Evolutionary conservation across 2,329 filamentous ascomycete genomes (phyloP).

Genomic region (Cladosporium oxysporum): DNA sequence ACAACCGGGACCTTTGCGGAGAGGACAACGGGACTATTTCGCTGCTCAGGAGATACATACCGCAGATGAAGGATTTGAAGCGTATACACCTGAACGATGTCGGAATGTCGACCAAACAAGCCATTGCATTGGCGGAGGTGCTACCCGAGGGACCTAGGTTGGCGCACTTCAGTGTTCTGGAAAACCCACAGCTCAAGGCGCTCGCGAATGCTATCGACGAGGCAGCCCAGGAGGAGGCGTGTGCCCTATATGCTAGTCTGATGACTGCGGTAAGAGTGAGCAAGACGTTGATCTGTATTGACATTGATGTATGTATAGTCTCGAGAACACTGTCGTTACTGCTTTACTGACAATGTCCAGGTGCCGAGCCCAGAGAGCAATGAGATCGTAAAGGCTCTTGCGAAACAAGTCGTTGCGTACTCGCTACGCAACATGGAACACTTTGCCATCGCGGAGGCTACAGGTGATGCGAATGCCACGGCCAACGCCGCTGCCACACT

Average conservation of each 20-base stretch:
- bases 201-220: slow-evolving; percentile 77
- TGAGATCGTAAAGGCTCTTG: slow-evolving; percentile 87
- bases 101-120: slow-evolving; percentile 80
- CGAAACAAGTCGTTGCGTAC: slow-evolving; percentile 93
- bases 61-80: slow-evolving; percentile 74
- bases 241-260: slow-evolving; percentile 87
- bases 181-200: slow-evolving; percentile 71
- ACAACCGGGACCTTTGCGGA: slow-evolving; percentile 74
- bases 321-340: not conserved
- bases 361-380: slow-evolving; percentile 76
- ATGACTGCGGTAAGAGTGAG: slow-evolving; percentile 86
- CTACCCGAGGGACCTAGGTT: slow-evolving; percentile 79
- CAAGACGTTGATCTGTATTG: slow-evolving; percentile 79
- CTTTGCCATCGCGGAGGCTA: slow-evolving; percentile 66
- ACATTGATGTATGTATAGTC: slow-evolving; percentile 66
- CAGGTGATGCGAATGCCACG: slow-evolving; percentile 39
- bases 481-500: slow-evolving; percentile 48
- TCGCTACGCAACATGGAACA: slow-evolving; percentile 88
- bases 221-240: slow-evolving; percentile 85
- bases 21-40: slow-evolving; percentile 44
- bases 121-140: slow-evolving; percentile 86
- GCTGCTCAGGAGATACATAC: slow-evolving; percentile 78
- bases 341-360: slow-evolving; percentile 24
- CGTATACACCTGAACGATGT: slow-evolving; percentile 86
- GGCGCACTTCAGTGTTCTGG: slow-evolving; percentile 82